phyloP scores from a whole-genome alignment of 345 rosid genomes.

The Eucalyptus curtisii region DNA sequence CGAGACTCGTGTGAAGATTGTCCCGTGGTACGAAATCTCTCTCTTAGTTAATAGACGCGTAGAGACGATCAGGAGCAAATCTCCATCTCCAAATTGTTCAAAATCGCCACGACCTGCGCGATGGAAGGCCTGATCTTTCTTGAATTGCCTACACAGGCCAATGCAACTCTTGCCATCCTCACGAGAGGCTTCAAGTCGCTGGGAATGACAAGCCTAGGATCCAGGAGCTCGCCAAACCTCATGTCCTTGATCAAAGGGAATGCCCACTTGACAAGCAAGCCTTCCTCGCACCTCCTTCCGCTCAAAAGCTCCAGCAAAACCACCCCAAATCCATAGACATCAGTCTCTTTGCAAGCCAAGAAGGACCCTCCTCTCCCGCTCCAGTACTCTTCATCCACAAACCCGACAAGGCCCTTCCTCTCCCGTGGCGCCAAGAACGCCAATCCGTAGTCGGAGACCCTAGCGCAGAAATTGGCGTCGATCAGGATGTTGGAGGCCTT shows the following conservation, averaged over 20 bases:
- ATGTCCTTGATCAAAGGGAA: constrained; percentile 57
- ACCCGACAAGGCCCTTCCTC: constrained; percentile 35
- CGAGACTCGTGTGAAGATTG: not conserved
- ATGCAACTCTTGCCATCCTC: constrained; percentile 71
- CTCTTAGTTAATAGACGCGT: not conserved
- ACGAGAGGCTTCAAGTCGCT: constrained; percentile 31
- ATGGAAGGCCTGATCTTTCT: constrained; percentile 59
- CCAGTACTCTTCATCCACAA: constrained; percentile 63
- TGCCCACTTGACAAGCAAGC: constrained; percentile 69
- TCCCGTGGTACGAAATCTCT: not conserved
- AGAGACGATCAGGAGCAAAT: not conserved
- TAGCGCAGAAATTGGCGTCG: constrained; percentile 32
- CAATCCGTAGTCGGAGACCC: constrained; percentile 60
- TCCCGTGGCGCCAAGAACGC: constrained; percentile 43
- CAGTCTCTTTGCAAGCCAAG: constrained; percentile 46
- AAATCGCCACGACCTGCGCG: constrained; percentile 47
- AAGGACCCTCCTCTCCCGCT: constrained; percentile 1
- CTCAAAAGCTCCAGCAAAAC: constrained; percentile 67
- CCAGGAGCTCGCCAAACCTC: constrained; percentile 48
- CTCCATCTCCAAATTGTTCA: constrained; percentile 46
- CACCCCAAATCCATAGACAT: constrained; percentile 78
- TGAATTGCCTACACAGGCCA: constrained; percentile 69
- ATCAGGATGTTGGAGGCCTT: constrained; percentile 58
- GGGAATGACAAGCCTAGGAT: constrained; percentile 40
- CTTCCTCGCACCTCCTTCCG: constrained; percentile 60